phyloP scores from a whole-genome alignment of 2,329 filamentous ascomycete species.

The Penicillium sp. region DNA sequence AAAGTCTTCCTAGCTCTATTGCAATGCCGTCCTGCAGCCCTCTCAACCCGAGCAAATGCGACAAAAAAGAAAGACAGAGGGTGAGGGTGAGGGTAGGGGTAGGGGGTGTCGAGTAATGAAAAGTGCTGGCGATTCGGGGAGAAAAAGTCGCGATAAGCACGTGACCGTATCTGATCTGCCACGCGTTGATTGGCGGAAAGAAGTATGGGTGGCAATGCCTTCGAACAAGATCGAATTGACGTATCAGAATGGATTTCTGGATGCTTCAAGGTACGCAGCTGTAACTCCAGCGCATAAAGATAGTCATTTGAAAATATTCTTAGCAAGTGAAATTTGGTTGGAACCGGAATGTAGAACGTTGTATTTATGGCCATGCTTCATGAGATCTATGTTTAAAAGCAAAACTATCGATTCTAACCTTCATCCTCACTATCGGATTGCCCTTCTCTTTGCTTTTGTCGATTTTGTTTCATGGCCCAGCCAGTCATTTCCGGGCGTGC shows the following conservation, averaged over 20 bases:
- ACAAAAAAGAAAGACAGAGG: slow-evolving; percentile 14
- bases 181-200: slow-evolving; percentile 6
- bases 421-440: slow-evolving; percentile 19
- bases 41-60: slow-evolving; percentile 18
- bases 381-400: background rate
- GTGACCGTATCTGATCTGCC: slow-evolving; percentile 9
- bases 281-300: no score
- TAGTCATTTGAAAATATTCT: no score
- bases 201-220: background rate
- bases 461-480: slow-evolving; percentile 43
- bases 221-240: no score
- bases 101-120: slow-evolving; percentile 15
- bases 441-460: slow-evolving; percentile 30
- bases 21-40: slow-evolving; percentile 24
- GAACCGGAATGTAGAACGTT: background rate
- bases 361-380: background rate
- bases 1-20: slow-evolving; percentile 3
- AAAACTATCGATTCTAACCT: slow-evolving; percentile 1
- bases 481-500: slow-evolving; percentile 40
- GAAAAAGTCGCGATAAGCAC: slow-evolving; percentile 21
- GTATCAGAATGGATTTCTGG: no score
- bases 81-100: slow-evolving; percentile 10
- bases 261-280: no score
- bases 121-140: slow-evolving; percentile 13
- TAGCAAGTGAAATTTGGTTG: no score